Base-by-base conservation (phyloP, 2,329 filamentous ascomycete genomes). In the Lasiodiplodia gonubiensis region DNA sequence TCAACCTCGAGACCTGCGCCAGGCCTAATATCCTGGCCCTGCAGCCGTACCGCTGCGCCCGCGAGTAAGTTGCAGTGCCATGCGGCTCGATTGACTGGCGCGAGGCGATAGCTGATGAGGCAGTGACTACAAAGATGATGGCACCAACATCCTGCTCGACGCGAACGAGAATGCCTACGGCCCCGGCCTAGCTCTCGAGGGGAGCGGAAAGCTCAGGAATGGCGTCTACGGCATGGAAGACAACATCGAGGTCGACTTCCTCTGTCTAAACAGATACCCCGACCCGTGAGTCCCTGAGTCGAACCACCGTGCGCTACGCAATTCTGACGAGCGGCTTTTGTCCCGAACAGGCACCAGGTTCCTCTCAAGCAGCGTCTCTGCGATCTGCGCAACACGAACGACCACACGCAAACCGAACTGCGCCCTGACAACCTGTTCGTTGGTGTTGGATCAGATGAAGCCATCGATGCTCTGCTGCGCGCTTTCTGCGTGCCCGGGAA, bases 101-200 rank as follows among this genome's bases (percentile, higher is more conserved):
- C 52, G 53, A 71, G 76, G 72, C 75, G 71, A 78, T 70, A 70
- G 73, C 61, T 75, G 57, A 61, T 76, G 67, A 71, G 49, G 67
- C 51, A 96, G 93, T 83, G 95, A 99, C 86, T 98, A 99, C 87
- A 97, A 99, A 83, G 94, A 99, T 79, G 92, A 99, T 77, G 95
- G 95, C 72, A 94, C 89, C 68, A 98, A 98, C 76, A 89, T 98
- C 74, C 90, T 99, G 64, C 91, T 99, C 71, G 95, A 99, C 78
- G 95, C 95, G 73, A 99, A 99, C 76, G 95, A 99, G 82, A 99
- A 99, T 76, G 93, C 95, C 68, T 97, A 91, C 75, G 95, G 95
- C 0, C 94, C 95, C 0, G 90, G 92, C 1, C 82, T 97, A 59
- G 82, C 85, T 2, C 73, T 89, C 59, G 79, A 80, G 35, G 73